Percentiles rank a stretch among this genome's conserved stretches.
These are phyloP conservation scores for Apiospora kogelbergensis DNA, from an alignment of 2,329 filamentous ascomycete genomes.

Conservation along the genomic window DNA sequence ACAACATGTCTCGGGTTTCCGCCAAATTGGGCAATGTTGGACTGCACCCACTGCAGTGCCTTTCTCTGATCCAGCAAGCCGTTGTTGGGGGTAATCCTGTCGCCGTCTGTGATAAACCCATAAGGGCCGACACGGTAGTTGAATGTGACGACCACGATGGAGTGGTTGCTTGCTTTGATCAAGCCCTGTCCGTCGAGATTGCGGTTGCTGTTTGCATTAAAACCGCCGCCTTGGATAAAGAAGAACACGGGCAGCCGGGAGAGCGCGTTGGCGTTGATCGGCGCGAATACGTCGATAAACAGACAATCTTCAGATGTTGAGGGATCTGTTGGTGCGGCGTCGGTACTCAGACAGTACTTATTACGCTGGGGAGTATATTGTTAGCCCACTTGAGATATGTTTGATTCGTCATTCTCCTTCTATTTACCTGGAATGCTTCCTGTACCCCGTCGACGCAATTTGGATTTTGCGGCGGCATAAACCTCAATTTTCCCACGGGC, in stretches of 20 bases:
- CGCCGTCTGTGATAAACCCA: constrained; percentile 66
- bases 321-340: constrained; percentile 15
- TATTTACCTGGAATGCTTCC: neutral
- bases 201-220: constrained; percentile 47
- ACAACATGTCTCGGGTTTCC: constrained; percentile 68
- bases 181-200: constrained; percentile 63
- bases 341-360: constrained; percentile 25
- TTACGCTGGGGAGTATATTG: constrained; percentile 21
- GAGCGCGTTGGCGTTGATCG: constrained; percentile 46
- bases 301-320: constrained; percentile 63
- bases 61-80: constrained; percentile 71
- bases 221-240: constrained; percentile 61
- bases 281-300: constrained; percentile 64
- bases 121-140: constrained; percentile 77
- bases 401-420: too few species aligned
- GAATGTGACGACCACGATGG: constrained; percentile 69
- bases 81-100: constrained; percentile 61
- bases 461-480: neutral
- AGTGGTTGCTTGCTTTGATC: constrained; percentile 55
- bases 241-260: constrained; percentile 64
- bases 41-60: constrained; percentile 68
- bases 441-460: neutral
- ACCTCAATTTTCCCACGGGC: neutral
- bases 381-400: neutral
- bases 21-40: constrained; percentile 66